phyloP scores from a whole-genome alignment of 2,329 filamentous ascomycete species.

The Coniella vitis region DNA sequence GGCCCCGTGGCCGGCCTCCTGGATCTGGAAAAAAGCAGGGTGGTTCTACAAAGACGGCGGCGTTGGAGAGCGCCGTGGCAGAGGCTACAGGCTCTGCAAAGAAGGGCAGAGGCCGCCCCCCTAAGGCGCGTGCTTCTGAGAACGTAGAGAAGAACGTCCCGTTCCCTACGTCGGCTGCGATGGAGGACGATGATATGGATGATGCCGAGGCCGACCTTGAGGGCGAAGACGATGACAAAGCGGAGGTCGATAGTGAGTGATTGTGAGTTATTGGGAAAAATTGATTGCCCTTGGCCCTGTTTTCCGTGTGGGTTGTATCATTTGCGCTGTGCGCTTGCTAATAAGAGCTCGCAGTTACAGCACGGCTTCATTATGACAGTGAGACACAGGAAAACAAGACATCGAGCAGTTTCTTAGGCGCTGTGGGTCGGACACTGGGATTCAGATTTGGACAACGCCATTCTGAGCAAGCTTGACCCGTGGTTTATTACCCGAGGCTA shows the following conservation, averaged over 20 bases:
- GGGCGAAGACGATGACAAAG: constrained; percentile 2
- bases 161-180: not conserved
- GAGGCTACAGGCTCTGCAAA: not conserved
- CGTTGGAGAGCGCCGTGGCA: not conserved
- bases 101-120: not conserved
- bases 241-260: constrained; percentile 13
- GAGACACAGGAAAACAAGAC: not conserved
- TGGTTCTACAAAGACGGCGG: not conserved
- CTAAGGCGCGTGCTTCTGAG: not conserved
- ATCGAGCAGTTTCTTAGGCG: constrained; percentile 7
- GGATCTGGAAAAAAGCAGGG: constrained; percentile 8
- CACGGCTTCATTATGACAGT: not conserved
- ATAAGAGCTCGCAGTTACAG: not conserved
- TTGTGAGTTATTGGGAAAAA: constrained; percentile 12
- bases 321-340: constrained; percentile 1
- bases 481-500: not conserved
- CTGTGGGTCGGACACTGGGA: constrained; percentile 11
- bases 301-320: not conserved
- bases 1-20: constrained; percentile 10
- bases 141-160: not conserved
- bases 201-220: constrained; percentile 5
- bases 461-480: not conserved
- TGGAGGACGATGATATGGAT: constrained; percentile 7
- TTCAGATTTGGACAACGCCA: not conserved
- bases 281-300: not conserved